These are phyloP conservation scores for Glycine latifolia DNA, from an alignment of 306 rosid species.

Conservation along the genomic window DNA sequence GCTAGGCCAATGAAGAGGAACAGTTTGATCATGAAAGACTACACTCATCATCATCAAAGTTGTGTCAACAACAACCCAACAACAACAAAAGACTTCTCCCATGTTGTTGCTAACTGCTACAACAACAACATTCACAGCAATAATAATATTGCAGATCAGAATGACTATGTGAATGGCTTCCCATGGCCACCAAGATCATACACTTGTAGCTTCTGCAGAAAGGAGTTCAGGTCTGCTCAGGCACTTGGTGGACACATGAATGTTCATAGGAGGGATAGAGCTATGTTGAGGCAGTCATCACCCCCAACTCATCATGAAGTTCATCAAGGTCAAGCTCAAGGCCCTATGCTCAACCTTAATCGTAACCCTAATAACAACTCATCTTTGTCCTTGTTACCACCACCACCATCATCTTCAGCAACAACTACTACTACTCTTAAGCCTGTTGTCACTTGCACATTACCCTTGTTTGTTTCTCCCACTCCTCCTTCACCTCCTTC, in stretches of 20 bases:
- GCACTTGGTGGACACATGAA: conserved; percentile 99
- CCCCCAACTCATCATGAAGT: conserved; percentile 43
- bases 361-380: not conserved
- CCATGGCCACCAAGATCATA: conserved; percentile 96
- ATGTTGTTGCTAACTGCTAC: conserved; percentile 6
- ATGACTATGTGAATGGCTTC: conserved; percentile 63
- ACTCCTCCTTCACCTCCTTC: conserved; percentile 33
- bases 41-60: not conserved
- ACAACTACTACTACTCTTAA: conserved; percentile 2
- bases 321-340: too few species aligned
- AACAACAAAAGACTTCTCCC: conserved; percentile 42
- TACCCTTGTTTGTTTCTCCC: conserved; percentile 57
- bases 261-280: conserved; percentile 94
- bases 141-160: not conserved
- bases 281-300: conserved; percentile 74
- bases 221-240: conserved; percentile 95
- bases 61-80: conserved; percentile 17
- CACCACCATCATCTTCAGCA: not conserved
- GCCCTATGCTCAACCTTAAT: too few species aligned
- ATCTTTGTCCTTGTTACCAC: not conserved
- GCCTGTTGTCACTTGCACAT: conserved; percentile 48
- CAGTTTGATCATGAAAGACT: conserved; percentile 47
- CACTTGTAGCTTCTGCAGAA: conserved; percentile 84
- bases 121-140: not conserved
- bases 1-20: conserved; percentile 55